These are phyloP conservation scores for Coleophoma cylindrospora DNA, from an alignment of 2,329 filamentous ascomycete species.

Conservation along the genomic window DNA sequence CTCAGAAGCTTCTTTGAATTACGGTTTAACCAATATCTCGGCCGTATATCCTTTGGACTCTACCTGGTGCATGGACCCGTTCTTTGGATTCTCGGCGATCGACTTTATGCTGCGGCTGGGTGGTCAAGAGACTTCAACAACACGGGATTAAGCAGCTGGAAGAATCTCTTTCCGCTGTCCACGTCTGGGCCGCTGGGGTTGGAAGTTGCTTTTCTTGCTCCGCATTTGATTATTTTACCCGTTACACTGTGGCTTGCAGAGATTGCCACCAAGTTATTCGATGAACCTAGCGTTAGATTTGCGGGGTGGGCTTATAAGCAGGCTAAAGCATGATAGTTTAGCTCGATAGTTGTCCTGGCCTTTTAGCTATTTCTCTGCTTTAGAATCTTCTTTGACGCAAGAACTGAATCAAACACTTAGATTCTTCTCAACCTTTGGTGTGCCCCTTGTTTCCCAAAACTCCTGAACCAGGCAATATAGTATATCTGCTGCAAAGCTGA, in stretches of 20 bases:
- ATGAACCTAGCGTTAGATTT: slow-evolving; percentile 56
- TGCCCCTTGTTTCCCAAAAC: too few relatives aligned
- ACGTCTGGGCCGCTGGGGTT: slow-evolving; percentile 54
- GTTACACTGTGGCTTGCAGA: slow-evolving; percentile 55
- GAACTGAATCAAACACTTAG: too few relatives aligned
- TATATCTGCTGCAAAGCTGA: too few relatives aligned
- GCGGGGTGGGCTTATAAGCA: slow-evolving; percentile 52
- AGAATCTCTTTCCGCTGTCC: slow-evolving; percentile 49
- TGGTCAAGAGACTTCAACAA: slow-evolving; percentile 44
- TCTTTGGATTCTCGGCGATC: slow-evolving; percentile 53
- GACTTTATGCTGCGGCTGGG: slow-evolving; percentile 57
- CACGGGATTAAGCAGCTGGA: slow-evolving; percentile 50
- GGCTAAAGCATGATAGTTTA: slow-evolving; percentile 16
- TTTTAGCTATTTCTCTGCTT: too few relatives aligned
- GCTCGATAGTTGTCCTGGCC: background rate
- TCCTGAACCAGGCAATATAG: too few relatives aligned
- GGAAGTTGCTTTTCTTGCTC: slow-evolving; percentile 52
- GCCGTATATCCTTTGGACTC: slow-evolving; percentile 55
- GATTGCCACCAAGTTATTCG: slow-evolving; percentile 48
- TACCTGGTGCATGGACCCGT: slow-evolving; percentile 63
- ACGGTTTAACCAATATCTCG: slow-evolving; percentile 56
- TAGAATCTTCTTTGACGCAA: too few relatives aligned
- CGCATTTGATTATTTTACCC: slow-evolving; percentile 56
- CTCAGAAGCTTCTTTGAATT: slow-evolving; percentile 56
- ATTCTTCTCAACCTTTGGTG: too few relatives aligned